Evolutionary conservation across 768 basidiomycete species (phyloP).

Genomic region (Asterophora parasitica): DNA sequence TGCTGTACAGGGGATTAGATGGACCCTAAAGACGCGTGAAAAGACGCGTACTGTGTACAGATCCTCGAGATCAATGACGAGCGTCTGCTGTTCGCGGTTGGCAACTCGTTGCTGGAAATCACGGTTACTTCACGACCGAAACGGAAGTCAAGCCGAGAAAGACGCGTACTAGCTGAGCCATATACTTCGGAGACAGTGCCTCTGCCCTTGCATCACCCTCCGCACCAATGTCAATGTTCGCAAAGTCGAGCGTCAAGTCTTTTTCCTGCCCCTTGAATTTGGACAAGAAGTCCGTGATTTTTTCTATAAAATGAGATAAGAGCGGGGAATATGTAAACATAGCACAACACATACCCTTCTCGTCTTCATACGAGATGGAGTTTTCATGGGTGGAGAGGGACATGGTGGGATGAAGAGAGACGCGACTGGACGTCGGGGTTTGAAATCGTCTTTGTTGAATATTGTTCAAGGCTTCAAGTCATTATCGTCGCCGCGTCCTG

Average conservation of each 20-base stretch:
- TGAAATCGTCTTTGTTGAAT: slow-evolving; percentile 21
- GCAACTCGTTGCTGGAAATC: slow-evolving; percentile 76
- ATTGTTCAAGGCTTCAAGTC: slow-evolving; percentile 3
- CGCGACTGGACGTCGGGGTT: slow-evolving; percentile 28
- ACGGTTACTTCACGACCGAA: slow-evolving; percentile 9
- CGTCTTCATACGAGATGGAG: slow-evolving; percentile 62
- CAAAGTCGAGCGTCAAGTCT: slow-evolving; percentile 63
- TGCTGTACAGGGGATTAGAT: slow-evolving; percentile 40
- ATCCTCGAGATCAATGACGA: slow-evolving; percentile 88
- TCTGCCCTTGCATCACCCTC: slow-evolving; percentile 39
- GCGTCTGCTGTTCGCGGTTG: slow-evolving; percentile 88
- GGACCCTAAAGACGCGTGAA: not conserved
- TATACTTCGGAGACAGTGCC: slow-evolving; percentile 63
- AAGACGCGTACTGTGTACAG: slow-evolving; percentile 54
- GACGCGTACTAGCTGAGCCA: slow-evolving; percentile 70
- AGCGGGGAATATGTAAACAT: not conserved
- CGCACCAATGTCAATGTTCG: slow-evolving; percentile 58
- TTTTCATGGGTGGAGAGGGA: slow-evolving; percentile 59
- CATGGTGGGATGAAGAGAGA: slow-evolving; percentile 42
- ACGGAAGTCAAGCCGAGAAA: slow-evolving; percentile 21
- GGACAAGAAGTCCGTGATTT: slow-evolving; percentile 66
- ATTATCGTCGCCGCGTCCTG: too few relatives aligned
- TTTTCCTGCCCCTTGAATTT: slow-evolving; percentile 61
- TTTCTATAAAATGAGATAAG: slow-evolving; percentile 37
- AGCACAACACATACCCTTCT: slow-evolving; percentile 48